Evolutionary conservation across 2,329 filamentous ascomycete genomes (phyloP).

Genomic region (Trichoderma sp.): DNA sequence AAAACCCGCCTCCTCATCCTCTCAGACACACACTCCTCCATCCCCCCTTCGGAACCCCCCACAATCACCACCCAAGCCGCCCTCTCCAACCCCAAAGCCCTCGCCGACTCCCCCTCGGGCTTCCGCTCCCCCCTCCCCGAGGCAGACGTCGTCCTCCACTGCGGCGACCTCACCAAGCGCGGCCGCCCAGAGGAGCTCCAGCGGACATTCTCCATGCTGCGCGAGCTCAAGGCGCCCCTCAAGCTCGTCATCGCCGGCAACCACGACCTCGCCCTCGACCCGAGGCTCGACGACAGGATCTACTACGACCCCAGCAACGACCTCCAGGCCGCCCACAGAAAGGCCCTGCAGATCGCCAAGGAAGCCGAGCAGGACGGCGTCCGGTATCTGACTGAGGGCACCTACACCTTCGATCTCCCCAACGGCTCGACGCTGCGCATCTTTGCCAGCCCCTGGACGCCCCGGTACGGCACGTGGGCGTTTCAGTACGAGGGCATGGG

Average conservation of each 20-base stretch:
- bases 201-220: slow-evolving; percentile 47
- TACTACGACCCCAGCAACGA: slow-evolving; percentile 27
- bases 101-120: slow-evolving; percentile 32
- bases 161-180: slow-evolving; percentile 53
- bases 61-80: slow-evolving; percentile 35
- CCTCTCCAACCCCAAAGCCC: slow-evolving; percentile 30
- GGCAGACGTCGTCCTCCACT: slow-evolving; percentile 55
- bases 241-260: slow-evolving; percentile 60
- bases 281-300: slow-evolving; percentile 39
- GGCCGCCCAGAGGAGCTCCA: slow-evolving; percentile 47
- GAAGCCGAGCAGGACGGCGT: slow-evolving; percentile 46
- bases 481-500: slow-evolving; percentile 50
- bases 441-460: slow-evolving; percentile 58
- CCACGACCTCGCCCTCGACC: slow-evolving; percentile 49
- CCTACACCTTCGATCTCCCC: slow-evolving; percentile 48
- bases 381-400: slow-evolving; percentile 52
- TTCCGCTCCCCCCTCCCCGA: slow-evolving; percentile 39
- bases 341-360: slow-evolving; percentile 45
- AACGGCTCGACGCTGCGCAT: slow-evolving; percentile 55
- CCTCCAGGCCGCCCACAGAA: slow-evolving; percentile 34
- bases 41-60: slow-evolving; percentile 30
- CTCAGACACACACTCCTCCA: slow-evolving; percentile 44
- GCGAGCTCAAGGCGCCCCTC: slow-evolving; percentile 49
- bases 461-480: slow-evolving; percentile 49
- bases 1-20: slow-evolving; percentile 46